Evolutionary conservation across 352 stramenopile genomes (phyloP).

Genomic region (Phytophthora brassicae): DNA sequence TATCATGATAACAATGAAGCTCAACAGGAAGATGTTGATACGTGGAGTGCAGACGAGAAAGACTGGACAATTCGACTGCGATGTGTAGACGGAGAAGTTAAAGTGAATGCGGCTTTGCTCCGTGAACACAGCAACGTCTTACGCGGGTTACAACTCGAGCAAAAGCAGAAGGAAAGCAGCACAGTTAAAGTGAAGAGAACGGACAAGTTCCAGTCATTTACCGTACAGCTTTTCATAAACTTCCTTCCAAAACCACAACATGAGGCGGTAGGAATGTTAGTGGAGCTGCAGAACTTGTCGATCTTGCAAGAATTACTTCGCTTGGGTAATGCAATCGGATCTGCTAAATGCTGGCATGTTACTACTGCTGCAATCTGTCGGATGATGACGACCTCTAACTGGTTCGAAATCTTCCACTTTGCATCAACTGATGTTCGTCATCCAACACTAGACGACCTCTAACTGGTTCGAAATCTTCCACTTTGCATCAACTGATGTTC

Average conservation of each 20-base stretch:
- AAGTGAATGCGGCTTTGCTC: constrained; percentile 4
- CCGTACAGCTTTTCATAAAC: constrained; percentile 17
- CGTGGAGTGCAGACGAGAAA: not conserved
- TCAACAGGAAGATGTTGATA: not conserved
- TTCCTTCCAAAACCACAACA: constrained; percentile 19
- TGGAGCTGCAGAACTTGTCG: constrained; percentile 11
- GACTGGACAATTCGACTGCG: constrained; percentile 13
- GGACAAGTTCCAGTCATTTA: constrained; percentile 3
- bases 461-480: constrained; percentile 38
- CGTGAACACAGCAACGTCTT: constrained; percentile 26
- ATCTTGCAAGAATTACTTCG: constrained; percentile 25
- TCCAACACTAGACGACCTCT: constrained; percentile 7
- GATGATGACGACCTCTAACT: constrained; percentile 32
- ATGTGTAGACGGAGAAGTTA: constrained; percentile 19
- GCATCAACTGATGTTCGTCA: constrained; percentile 30
- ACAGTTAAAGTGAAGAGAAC: not conserved
- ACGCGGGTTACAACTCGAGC: constrained; percentile 8
- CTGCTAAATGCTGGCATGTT: constrained; percentile 41
- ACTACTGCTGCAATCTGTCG: constrained; percentile 33
- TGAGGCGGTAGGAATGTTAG: constrained; percentile 9
- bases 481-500: constrained; percentile 24
- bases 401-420: constrained; percentile 31
- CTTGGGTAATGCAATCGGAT: constrained; percentile 20
- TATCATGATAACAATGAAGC: not conserved
- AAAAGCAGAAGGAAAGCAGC: constrained; percentile 3